Evolutionary conservation across 2,329 filamentous ascomycete genomes (phyloP).

Genomic region (Grosmannia clavigera): DNA sequence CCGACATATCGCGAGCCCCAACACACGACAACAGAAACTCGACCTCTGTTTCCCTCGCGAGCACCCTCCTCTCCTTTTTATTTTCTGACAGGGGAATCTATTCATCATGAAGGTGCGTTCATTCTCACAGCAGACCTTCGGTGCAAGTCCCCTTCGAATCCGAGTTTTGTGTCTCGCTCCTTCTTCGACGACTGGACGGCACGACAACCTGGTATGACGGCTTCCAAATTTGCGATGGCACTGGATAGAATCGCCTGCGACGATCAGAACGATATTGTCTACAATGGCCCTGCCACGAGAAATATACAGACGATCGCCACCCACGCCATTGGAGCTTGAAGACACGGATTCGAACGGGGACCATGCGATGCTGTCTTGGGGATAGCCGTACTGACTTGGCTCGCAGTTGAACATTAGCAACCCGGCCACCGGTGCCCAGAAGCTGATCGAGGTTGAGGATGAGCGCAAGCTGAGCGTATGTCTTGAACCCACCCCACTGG

Average conservation of each 20-base stretch:
- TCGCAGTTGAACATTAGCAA: conserved; percentile 56
- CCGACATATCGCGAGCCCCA: conserved; percentile 4
- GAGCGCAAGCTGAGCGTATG: conserved; percentile 95
- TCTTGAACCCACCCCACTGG: conserved; percentile 15
- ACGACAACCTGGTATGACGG: not conserved
- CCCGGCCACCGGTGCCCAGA: conserved; percentile 99
- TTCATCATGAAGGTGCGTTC: conserved; percentile 14
- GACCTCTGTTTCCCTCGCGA: conserved; percentile 8
- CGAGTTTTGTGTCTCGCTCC: not conserved
- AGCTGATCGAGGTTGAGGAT: conserved; percentile 98
- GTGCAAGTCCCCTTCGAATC: not conserved
- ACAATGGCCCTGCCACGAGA: not conserved
- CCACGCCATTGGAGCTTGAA: not conserved
- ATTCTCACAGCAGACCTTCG: not conserved
- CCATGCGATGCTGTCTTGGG: not conserved
- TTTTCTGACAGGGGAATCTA: conserved; percentile 2
- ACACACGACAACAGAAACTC: conserved; percentile 2
- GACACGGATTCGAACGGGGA: not conserved
- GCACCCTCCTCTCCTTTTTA: conserved; percentile 5
- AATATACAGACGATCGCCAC: not conserved
- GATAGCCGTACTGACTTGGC: conserved; percentile 19
- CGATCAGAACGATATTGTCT: not conserved
- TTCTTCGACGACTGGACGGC: not conserved
- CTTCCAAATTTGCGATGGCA: not conserved
- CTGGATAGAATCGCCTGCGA: not conserved